Evolutionary conservation across 2,329 filamentous ascomycete genomes (phyloP).

Genomic region (Trichoderma semiorbis): DNA sequence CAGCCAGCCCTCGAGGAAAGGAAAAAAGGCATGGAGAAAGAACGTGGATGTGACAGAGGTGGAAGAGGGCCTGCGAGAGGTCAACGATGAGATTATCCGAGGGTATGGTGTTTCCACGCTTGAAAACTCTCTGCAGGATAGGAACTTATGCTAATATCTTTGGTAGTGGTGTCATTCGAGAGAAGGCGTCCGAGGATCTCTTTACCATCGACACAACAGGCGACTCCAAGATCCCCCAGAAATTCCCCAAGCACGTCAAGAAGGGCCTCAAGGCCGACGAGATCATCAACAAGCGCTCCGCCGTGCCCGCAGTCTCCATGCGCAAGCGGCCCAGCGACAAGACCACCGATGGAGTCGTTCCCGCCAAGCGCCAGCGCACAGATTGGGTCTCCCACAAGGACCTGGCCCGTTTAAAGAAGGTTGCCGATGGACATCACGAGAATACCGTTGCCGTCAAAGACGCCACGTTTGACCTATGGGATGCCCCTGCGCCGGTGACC

Average conservation of each 20-base stretch:
- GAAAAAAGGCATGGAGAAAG: conserved; percentile 98
- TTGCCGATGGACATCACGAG: conserved; percentile 71
- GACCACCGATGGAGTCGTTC: conserved; percentile 69
- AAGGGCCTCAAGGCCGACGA: conserved; percentile 88
- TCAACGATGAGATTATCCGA: conserved; percentile 86
- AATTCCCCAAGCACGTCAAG: conserved; percentile 61
- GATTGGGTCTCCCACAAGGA: conserved; percentile 85
- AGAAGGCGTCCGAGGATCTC: conserved; percentile 77
- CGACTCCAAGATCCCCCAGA: conserved; percentile 61
- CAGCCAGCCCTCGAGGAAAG: conserved; percentile 89
- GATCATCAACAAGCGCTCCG: conserved; percentile 81
- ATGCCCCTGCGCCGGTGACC: conserved; percentile 41
- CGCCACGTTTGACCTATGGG: conserved; percentile 78
- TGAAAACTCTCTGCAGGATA: background rate
- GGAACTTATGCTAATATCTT: conserved; percentile 21
- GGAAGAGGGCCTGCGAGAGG: conserved; percentile 73
- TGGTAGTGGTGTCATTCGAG: conserved; percentile 74
- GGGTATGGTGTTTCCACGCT: conserved; percentile 56
- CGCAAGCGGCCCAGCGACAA: conserved; percentile 72
- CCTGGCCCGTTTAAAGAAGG: conserved; percentile 69
- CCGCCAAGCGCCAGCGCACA: conserved; percentile 70
- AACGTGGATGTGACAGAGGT: conserved; percentile 93
- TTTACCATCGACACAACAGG: conserved; percentile 79
- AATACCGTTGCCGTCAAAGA: conserved; percentile 53
- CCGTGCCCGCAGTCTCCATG: conserved; percentile 71